Conservation (phyloP, 1,139 yeast genomes). For the Blastobotrys capitulatus region DNA sequence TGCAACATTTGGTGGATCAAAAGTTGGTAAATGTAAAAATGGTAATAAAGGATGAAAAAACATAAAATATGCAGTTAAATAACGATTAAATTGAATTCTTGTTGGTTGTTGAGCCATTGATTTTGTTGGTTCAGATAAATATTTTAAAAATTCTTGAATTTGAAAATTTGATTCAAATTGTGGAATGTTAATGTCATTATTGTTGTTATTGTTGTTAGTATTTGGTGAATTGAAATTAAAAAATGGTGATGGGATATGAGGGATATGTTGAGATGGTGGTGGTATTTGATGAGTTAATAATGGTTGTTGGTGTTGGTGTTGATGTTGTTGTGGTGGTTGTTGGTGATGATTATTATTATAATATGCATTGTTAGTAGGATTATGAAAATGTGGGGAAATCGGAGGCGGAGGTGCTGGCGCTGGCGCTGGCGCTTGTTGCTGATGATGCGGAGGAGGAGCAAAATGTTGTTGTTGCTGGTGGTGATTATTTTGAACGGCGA, state of each 20-base stretch:
- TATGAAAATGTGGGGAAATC: constrained; percentile 7
- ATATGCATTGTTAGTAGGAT: background rate
- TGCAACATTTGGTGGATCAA: constrained; percentile 28
- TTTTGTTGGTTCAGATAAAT: constrained; percentile 16
- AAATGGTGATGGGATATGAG: background rate
- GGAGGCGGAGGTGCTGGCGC: constrained; percentile 4
- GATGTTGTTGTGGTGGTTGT: background rate
- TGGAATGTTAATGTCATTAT: constrained; percentile 16
- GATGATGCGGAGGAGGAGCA: background rate
- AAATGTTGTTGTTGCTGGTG: background rate
- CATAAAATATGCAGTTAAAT: constrained; percentile 31
- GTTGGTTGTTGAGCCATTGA: constrained; percentile 22
- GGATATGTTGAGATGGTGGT: constrained; percentile 4
- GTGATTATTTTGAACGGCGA: background rate
- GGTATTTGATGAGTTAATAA: constrained; percentile 7
- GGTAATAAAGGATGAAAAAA: constrained; percentile 35
- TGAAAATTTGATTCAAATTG: constrained; percentile 21
- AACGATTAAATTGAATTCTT: constrained; percentile 28
- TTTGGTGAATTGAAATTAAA: no score
- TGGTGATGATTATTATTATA: background rate
- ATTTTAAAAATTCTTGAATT: constrained; percentile 19
- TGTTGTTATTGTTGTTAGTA: no score
- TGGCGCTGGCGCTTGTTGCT: background rate
- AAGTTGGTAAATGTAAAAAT: constrained; percentile 32
- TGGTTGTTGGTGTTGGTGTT: constrained; percentile 8